Evolutionary conservation across 1,139 yeast species (phyloP).

Genomic region (Kazachstania sp.): DNA sequence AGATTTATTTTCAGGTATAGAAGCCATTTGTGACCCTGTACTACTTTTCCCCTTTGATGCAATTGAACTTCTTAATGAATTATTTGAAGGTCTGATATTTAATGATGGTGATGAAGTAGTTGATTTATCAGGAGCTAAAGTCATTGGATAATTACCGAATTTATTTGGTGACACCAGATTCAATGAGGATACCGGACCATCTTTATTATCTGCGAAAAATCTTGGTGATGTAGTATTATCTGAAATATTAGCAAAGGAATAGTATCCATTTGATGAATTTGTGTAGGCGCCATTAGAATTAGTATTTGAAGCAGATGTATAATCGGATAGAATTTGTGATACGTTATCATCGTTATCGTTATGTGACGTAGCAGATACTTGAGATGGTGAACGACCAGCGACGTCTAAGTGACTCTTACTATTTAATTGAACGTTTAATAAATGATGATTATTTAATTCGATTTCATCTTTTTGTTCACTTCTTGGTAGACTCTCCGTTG

Average conservation of each 20-base stretch:
- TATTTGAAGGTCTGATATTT: background rate
- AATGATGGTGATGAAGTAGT: background rate
- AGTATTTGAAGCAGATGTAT: slow-evolving; percentile 16
- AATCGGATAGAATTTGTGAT: slow-evolving; percentile 26
- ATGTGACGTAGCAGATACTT: background rate
- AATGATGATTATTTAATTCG: slow-evolving; percentile 23
- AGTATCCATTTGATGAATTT: slow-evolving; percentile 27
- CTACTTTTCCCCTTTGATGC: background rate
- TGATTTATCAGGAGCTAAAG: slow-evolving; percentile 11
- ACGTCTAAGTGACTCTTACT: background rate
- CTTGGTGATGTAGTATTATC: slow-evolving; percentile 27
- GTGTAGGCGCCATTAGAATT: slow-evolving; percentile 16
- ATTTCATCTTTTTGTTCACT: slow-evolving; percentile 11
- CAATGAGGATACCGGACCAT: background rate
- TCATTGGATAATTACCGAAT: slow-evolving; percentile 6
- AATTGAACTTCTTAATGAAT: background rate
- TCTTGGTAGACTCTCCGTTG: slow-evolving; percentile 13
- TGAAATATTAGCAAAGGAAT: slow-evolving; percentile 32
- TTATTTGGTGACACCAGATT: background rate
- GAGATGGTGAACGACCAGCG: background rate
- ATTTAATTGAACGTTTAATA: slow-evolving; percentile 16
- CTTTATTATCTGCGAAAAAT: slow-evolving; percentile 6
- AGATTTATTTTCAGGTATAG: slow-evolving; percentile 6
- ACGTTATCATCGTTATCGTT: slow-evolving; percentile 15
- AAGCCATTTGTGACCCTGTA: slow-evolving; percentile 4